A percentile compares a stretch with the other conserved stretches of the same genome.
phyloP scores from a whole-genome alignment of 2,329 filamentous ascomycete species.

The Colletotrichum musae region DNA sequence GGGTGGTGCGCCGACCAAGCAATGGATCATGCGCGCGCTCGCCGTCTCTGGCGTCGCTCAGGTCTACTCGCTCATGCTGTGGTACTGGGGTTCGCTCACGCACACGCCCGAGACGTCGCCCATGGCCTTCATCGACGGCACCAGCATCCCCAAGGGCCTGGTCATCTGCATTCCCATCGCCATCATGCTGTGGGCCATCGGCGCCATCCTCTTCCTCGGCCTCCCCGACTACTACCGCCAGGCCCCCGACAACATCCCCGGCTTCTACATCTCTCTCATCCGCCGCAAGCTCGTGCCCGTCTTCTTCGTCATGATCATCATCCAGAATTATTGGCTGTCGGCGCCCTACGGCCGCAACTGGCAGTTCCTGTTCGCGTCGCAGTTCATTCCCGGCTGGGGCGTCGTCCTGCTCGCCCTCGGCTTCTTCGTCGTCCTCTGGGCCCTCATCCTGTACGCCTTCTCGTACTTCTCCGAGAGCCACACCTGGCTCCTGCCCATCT shows the following conservation, averaged over 20 bases:
- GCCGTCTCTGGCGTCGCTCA: slow-evolving; percentile 78
- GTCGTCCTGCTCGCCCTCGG: slow-evolving; percentile 69
- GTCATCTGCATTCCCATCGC: slow-evolving; percentile 72
- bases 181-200: slow-evolving; percentile 69
- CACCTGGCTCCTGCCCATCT: slow-evolving; percentile 77
- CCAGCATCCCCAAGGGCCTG: slow-evolving; percentile 46
- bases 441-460: slow-evolving; percentile 64
- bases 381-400: slow-evolving; percentile 69
- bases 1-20: slow-evolving; percentile 72
- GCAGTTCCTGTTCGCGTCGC: slow-evolving; percentile 73
- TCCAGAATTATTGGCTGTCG: slow-evolving; percentile 78
- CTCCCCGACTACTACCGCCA: slow-evolving; percentile 78
- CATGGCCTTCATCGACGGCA: slow-evolving; percentile 48
- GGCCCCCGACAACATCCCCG: slow-evolving; percentile 73
- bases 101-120: slow-evolving; percentile 37
- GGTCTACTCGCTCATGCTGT: slow-evolving; percentile 74
- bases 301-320: slow-evolving; percentile 75
- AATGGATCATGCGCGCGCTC: slow-evolving; percentile 78
- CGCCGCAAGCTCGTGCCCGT: slow-evolving; percentile 76
- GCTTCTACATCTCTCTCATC: slow-evolving; percentile 74
- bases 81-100: slow-evolving; percentile 71
- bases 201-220: slow-evolving; percentile 69
- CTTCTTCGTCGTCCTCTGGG: slow-evolving; percentile 71
- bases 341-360: slow-evolving; percentile 78
- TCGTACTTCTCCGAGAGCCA: slow-evolving; percentile 70